Percentiles rank a stretch among this genome's conserved stretches.
phyloP scores from a whole-genome alignment of 305 asterid genomes.

The Fraxinus platypoda region DNA sequence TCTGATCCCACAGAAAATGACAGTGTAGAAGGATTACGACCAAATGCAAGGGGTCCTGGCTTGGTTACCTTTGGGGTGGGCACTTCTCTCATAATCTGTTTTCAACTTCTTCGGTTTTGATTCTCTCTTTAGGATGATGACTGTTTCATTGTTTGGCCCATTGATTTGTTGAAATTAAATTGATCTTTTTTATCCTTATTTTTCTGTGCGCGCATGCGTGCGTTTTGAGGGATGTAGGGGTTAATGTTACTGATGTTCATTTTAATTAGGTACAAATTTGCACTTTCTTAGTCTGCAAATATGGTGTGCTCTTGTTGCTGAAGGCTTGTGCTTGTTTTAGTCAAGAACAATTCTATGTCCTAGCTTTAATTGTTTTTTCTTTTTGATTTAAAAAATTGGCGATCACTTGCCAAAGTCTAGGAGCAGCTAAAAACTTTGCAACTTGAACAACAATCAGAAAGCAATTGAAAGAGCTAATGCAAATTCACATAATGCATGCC shows the following conservation, averaged over 20 bases:
- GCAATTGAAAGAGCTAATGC: not conserved
- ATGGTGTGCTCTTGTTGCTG: not conserved
- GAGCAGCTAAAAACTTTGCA: not conserved
- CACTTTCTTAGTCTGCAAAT: not conserved
- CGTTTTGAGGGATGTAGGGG: not conserved
- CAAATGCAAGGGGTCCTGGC: conserved; percentile 99
- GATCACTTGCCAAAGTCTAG: not conserved
- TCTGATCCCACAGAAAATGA: conserved; percentile 99
- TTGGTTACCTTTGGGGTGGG: conserved; percentile 98
- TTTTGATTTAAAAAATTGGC: not conserved
- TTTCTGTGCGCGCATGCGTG: not conserved
- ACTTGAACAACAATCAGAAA: not conserved
- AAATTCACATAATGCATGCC: not conserved
- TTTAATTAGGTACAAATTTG: not conserved
- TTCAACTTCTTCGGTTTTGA: not conserved
- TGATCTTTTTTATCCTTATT: not conserved
- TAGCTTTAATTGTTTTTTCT: not conserved
- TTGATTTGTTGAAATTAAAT: not conserved
- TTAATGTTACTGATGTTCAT: not conserved
- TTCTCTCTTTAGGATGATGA: not conserved
- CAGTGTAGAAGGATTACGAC: conserved; percentile 97
- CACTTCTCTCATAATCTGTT: conserved; percentile 18
- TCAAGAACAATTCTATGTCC: not conserved
- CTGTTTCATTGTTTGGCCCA: not conserved
- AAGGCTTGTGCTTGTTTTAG: not conserved